phyloP scores from a whole-genome alignment of 805 yeast genomes.

The Pichia paraexigua region DNA sequence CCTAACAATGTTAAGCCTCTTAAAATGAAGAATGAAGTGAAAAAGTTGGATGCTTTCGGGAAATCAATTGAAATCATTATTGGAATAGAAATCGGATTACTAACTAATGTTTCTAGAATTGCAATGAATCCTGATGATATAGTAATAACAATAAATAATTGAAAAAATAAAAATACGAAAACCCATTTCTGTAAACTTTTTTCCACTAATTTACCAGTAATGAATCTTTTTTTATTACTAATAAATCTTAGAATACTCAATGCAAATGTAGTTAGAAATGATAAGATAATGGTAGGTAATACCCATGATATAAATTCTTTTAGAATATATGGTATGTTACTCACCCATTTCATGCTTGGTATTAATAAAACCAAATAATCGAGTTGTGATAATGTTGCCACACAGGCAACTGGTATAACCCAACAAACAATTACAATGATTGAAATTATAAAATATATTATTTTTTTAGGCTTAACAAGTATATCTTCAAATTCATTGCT shows the following conservation, averaged over 20 bases:
- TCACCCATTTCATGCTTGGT: slow-evolving; percentile 53
- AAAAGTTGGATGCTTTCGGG: slow-evolving; percentile 82
- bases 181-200: slow-evolving; percentile 70
- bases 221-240: slow-evolving; percentile 46
- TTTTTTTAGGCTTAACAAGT: slow-evolving; percentile 31
- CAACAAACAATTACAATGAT: slow-evolving; percentile 48
- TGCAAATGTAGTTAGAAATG: slow-evolving; percentile 55
- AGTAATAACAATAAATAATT: slow-evolving; percentile 76
- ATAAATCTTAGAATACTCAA: slow-evolving; percentile 49
- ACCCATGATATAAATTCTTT: slow-evolving; percentile 52
- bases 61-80: slow-evolving; percentile 65
- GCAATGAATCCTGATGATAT: slow-evolving; percentile 71
- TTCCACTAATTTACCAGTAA: slow-evolving; percentile 58
- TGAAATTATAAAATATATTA: slow-evolving; percentile 39
- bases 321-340: slow-evolving; percentile 43
- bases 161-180: slow-evolving; percentile 71
- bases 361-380: slow-evolving; percentile 54
- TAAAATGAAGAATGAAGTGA: slow-evolving; percentile 66
- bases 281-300: slow-evolving; percentile 59
- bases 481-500: slow-evolving; percentile 28
- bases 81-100: slow-evolving; percentile 68
- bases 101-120: slow-evolving; percentile 51
- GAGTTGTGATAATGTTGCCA: slow-evolving; percentile 68
- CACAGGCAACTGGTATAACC: slow-evolving; percentile 77
- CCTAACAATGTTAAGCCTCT: slow-evolving; percentile 76